phyloP scores from a whole-genome alignment of 2,329 filamentous ascomycete genomes.

The Cytospora leucostoma region DNA sequence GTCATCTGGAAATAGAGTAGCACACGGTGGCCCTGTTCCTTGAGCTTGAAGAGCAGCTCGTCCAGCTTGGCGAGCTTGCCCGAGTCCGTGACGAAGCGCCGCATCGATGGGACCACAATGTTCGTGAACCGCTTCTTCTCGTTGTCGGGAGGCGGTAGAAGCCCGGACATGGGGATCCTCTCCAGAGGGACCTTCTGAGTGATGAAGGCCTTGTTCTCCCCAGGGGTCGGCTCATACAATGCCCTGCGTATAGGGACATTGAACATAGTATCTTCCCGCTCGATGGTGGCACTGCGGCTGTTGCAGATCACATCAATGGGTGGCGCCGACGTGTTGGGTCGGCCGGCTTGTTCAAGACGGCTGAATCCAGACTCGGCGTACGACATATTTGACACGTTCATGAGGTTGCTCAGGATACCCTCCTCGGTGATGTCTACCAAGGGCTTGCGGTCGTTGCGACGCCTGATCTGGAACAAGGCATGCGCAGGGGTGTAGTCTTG shows the following conservation, averaged over 20 bases:
- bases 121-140: conserved; percentile 84
- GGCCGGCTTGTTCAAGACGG: conserved; percentile 77
- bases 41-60: conserved; percentile 81
- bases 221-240: conserved; percentile 65
- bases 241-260: conserved; percentile 73
- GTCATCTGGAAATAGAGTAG: conserved; percentile 99
- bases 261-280: conserved; percentile 77
- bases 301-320: conserved; percentile 80
- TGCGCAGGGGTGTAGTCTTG: conserved; percentile 69
- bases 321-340: conserved; percentile 78
- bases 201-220: conserved; percentile 75
- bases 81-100: conserved; percentile 94
- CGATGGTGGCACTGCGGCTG: conserved; percentile 63
- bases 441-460: conserved; percentile 66
- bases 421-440: conserved; percentile 70
- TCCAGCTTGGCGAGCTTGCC: conserved; percentile 94
- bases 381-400: conserved; percentile 71
- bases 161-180: conserved; percentile 61
- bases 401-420: conserved; percentile 71
- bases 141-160: conserved; percentile 78
- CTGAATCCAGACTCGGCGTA: conserved; percentile 72
- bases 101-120: conserved; percentile 94
- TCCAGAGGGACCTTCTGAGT: conserved; percentile 68
- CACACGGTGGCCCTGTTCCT: conserved; percentile 89
- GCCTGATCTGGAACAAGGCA: conserved; percentile 78